Conservation (phyloP, 805 yeast genomes). For the Myxozyma geophila region DNA sequence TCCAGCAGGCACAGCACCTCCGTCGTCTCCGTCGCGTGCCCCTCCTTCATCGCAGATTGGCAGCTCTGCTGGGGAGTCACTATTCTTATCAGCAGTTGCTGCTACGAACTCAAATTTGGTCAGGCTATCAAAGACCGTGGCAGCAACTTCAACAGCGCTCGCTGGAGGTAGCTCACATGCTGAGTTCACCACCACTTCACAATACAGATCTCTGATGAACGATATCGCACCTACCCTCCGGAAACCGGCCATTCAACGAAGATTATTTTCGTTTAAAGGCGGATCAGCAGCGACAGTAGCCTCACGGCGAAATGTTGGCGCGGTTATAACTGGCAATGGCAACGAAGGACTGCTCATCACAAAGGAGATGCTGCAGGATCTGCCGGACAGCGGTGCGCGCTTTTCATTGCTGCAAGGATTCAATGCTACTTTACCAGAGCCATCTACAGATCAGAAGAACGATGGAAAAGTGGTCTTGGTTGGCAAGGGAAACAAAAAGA, state of each 20-base stretch:
- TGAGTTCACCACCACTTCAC: slow-evolving; percentile 46
- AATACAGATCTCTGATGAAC: slow-evolving; percentile 54
- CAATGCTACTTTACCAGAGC: slow-evolving; percentile 51
- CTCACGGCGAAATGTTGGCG: background rate
- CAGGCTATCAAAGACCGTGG: slow-evolving; percentile 47
- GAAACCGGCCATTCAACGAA: slow-evolving; percentile 49
- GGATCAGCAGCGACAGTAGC: slow-evolving; percentile 1
- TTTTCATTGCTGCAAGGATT: slow-evolving; percentile 74
- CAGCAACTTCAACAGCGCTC: slow-evolving; percentile 47
- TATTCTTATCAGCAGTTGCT: slow-evolving; percentile 47
- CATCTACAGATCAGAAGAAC: slow-evolving; percentile 1
- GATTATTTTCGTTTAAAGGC: slow-evolving; percentile 43
- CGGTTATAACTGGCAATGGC: background rate
- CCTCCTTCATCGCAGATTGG: background rate
- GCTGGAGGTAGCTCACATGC: slow-evolving; percentile 39
- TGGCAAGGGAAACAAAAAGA: slow-evolving; percentile 13
- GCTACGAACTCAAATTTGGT: slow-evolving; percentile 48
- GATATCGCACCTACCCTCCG: slow-evolving; percentile 48
- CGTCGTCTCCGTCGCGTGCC: background rate
- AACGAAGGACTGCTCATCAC: slow-evolving; percentile 46
- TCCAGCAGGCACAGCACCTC: background rate
- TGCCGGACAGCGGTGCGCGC: slow-evolving; percentile 49
- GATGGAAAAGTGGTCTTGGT: slow-evolving; percentile 1
- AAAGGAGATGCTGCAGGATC: slow-evolving; percentile 61
- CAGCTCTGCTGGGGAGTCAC: slow-evolving; percentile 10